Conservation (phyloP, 73 alveolate genomes). For the Tetrahymena elliotti region DNA sequence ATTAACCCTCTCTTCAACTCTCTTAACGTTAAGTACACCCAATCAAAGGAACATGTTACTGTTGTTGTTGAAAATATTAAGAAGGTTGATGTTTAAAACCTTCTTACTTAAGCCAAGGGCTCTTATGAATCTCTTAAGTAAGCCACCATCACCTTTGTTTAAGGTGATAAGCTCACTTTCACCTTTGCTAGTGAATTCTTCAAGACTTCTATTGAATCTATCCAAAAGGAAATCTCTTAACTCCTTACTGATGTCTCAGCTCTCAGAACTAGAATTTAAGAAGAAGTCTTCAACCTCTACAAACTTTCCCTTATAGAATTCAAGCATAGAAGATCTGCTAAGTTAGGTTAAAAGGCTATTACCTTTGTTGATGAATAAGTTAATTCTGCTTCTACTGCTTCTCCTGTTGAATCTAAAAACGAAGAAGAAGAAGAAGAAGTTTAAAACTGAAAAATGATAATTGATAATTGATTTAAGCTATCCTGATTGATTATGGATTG, state of each 20-base stretch:
- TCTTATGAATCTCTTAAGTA: neutral
- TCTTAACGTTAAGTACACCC: neutral
- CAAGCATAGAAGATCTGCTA: neutral
- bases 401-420: neutral
- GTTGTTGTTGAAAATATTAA: neutral
- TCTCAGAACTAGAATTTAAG: neutral
- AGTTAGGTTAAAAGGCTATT: neutral
- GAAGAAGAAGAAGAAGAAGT: neutral
- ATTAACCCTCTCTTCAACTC: neutral
- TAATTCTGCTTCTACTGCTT: neutral
- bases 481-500: neutral
- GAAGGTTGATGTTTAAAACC: neutral
- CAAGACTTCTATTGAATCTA: neutral
- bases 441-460: neutral
- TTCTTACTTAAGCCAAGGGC: neutral
- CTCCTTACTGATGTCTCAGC: constrained; percentile 1
- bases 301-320: neutral
- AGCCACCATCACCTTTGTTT: neutral
- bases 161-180: neutral
- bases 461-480: neutral
- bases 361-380: neutral
- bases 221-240: neutral
- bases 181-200: neutral
- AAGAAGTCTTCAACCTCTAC: neutral
- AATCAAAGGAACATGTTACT: neutral